A percentile compares a stretch with the other conserved stretches of the same genome.
Conservation (phyloP, 2,329 filamentous ascomycete species). For the Domatiomyces globalis region DNA sequence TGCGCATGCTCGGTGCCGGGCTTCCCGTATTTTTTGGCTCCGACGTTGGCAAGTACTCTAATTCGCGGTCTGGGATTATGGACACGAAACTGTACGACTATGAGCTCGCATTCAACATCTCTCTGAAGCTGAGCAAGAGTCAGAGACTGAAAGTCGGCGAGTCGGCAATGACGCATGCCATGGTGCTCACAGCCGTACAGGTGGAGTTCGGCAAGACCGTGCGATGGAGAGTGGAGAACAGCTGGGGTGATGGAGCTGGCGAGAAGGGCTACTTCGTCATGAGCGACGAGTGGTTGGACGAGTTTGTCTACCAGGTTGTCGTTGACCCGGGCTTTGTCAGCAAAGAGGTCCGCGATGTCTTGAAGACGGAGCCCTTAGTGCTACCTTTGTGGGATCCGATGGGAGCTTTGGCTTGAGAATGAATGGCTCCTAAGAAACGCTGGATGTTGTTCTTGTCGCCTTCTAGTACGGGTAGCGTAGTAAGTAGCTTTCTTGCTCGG, state of each 20-base stretch:
- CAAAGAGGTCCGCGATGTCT: slow-evolving; percentile 53
- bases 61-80: slow-evolving; percentile 58
- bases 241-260: slow-evolving; percentile 58
- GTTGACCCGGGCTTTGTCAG: slow-evolving; percentile 57
- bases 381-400: slow-evolving; percentile 70
- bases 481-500: too few relatives aligned
- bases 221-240: slow-evolving; percentile 78
- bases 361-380: slow-evolving; percentile 55
- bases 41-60: slow-evolving; percentile 73
- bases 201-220: slow-evolving; percentile 50
- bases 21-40: slow-evolving; percentile 78
- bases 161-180: slow-evolving; percentile 77
- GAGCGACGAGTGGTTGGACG: slow-evolving; percentile 65
- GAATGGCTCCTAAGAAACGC: too few relatives aligned
- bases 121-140: slow-evolving; percentile 60
- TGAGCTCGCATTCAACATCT: slow-evolving; percentile 67
- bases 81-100: slow-evolving; percentile 65
- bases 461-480: too few relatives aligned
- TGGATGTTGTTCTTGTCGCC: too few relatives aligned
- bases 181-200: slow-evolving; percentile 81
- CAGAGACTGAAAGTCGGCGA: slow-evolving; percentile 60
- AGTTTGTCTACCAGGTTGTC: slow-evolving; percentile 77
- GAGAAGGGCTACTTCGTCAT: slow-evolving; percentile 80
- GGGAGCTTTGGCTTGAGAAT: slow-evolving; percentile 50
- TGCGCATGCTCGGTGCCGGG: slow-evolving; percentile 64